Percentiles rank a stretch among this genome's conserved stretches.
Evolutionary conservation across 2,329 filamentous ascomycete species (phyloP).

Genomic region (Thielaviopsis musarum): DNA sequence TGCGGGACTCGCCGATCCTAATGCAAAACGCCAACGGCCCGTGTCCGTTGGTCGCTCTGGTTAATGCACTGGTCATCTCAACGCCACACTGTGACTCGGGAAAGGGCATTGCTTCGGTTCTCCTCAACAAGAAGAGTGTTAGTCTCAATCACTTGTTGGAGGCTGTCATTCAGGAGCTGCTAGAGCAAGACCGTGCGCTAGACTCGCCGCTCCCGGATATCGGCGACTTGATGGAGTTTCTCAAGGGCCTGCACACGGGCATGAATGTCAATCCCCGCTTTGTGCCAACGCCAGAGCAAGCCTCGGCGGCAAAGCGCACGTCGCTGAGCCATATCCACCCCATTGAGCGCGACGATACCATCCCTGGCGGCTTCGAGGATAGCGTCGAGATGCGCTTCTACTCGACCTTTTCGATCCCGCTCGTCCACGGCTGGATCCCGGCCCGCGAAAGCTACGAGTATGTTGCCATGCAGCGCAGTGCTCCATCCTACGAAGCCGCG

Average conservation of each 20-base stretch:
- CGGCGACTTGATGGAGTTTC: conserved; percentile 69
- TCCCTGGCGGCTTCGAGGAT: conserved; percentile 65
- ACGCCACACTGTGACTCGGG: conserved; percentile 35
- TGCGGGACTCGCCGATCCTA: conserved; percentile 69
- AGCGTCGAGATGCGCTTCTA: conserved; percentile 86
- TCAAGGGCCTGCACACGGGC: conserved; percentile 78
- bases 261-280: conserved; percentile 97
- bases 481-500: conserved; percentile 77
- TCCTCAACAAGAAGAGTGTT: conserved; percentile 71
- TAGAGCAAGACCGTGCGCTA: conserved; percentile 51
- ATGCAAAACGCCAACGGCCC: conserved; percentile 91
- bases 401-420: conserved; percentile 68
- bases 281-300: conserved; percentile 37
- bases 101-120: conserved; percentile 23
- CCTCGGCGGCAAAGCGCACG: conserved; percentile 31
- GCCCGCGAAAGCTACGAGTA: conserved; percentile 48
- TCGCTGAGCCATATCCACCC: conserved; percentile 36
- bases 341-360: conserved; percentile 28
- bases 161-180: conserved; percentile 83
- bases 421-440: conserved; percentile 89
- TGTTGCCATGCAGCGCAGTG: conserved; percentile 54
- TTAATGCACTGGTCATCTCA: conserved; percentile 79
- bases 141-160: conserved; percentile 74
- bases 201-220: conserved; percentile 65
- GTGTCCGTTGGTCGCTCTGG: conserved; percentile 79